These are phyloP conservation scores for Vigna mungo DNA, from an alignment of 306 rosid species.

Conservation along the genomic window DNA sequence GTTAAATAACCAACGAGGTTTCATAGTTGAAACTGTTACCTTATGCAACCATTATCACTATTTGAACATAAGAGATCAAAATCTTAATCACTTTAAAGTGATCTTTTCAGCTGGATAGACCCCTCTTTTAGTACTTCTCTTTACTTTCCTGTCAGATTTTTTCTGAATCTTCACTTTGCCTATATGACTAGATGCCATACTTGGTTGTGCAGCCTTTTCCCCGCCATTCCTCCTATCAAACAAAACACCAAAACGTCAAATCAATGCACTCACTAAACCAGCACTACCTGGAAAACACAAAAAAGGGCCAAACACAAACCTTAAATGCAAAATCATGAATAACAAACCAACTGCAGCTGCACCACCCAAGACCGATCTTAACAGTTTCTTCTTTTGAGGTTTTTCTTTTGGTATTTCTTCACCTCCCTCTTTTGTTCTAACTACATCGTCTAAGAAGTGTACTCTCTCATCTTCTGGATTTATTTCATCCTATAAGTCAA, in stretches of 20 bases:
- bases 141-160: conserved; percentile 33
- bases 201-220: conserved; percentile 46
- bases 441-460: conserved; percentile 32
- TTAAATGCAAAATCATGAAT: conserved; percentile 49
- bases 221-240: conserved; percentile 45
- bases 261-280: conserved; percentile 34
- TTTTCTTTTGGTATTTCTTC: conserved; percentile 40
- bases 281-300: background rate
- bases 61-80: conserved; percentile 12
- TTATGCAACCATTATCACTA: background rate
- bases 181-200: conserved; percentile 35
- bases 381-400: conserved; percentile 45
- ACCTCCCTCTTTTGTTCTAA: conserved; percentile 12
- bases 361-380: conserved; percentile 60
- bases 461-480: conserved; percentile 41
- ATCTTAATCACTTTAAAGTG: conserved; percentile 42
- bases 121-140: conserved; percentile 37
- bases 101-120: conserved; percentile 58
- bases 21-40: conserved; percentile 16
- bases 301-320: conserved; percentile 51
- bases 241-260: background rate
- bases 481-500: conserved; percentile 45
- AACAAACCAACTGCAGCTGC: conserved; percentile 57
- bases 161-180: conserved; percentile 45
- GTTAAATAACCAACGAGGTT: background rate